Evolutionary conservation across 2,329 filamentous ascomycete genomes (phyloP).

Genomic region (Colletotrichum orbiculare): DNA sequence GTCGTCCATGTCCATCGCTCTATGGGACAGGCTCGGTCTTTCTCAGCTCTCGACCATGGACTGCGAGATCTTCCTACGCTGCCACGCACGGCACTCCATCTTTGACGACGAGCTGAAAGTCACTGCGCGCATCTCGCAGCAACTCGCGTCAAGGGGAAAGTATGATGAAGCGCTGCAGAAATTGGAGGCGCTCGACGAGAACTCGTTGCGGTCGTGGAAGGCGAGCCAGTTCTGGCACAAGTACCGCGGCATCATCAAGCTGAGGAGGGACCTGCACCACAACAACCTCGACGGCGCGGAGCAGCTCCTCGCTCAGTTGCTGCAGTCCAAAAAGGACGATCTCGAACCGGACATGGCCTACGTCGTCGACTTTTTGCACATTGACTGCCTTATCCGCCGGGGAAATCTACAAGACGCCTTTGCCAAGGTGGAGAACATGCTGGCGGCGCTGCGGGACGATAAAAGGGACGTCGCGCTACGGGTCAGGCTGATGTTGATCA

Average conservation of each 20-base stretch:
- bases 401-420: slow-evolving; percentile 61
- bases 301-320: slow-evolving; percentile 61
- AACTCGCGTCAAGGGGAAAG: slow-evolving; percentile 71
- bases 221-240: slow-evolving; percentile 79
- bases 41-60: slow-evolving; percentile 65
- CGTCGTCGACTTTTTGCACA: slow-evolving; percentile 61
- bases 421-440: slow-evolving; percentile 57
- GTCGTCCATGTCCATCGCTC: slow-evolving; percentile 75
- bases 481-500: slow-evolving; percentile 77
- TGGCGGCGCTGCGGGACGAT: slow-evolving; percentile 55
- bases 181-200: slow-evolving; percentile 62
- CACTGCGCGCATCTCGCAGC: slow-evolving; percentile 72
- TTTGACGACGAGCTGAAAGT: slow-evolving; percentile 85
- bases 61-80: slow-evolving; percentile 80
- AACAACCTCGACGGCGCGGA: slow-evolving; percentile 64
- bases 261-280: slow-evolving; percentile 70
- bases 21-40: slow-evolving; percentile 81
- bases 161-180: slow-evolving; percentile 73
- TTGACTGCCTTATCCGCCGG: slow-evolving; percentile 62
- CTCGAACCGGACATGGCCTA: slow-evolving; percentile 64
- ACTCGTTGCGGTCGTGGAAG: slow-evolving; percentile 78
- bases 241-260: slow-evolving; percentile 73
- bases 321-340: slow-evolving; percentile 62
- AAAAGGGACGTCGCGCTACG: slow-evolving; percentile 70
- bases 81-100: slow-evolving; percentile 67